These are phyloP conservation scores for Pseudomonodictys pantanalensis DNA, from an alignment of 495 filamentous ascomycete species.

Conservation along the genomic window DNA sequence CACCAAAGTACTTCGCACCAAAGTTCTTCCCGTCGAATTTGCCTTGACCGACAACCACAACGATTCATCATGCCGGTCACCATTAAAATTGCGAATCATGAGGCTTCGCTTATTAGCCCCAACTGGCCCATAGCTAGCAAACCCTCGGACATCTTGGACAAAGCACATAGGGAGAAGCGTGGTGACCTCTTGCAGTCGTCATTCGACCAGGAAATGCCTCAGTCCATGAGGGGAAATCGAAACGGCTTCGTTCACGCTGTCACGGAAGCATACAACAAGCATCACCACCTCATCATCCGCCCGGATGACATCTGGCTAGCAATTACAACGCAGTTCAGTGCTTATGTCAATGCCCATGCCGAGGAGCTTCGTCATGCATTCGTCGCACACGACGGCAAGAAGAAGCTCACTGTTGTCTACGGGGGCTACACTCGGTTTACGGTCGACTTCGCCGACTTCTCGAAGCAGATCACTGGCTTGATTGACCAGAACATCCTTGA, in stretches of 20 bases:
- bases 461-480: slow-evolving; percentile 31
- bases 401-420: slow-evolving; percentile 22
- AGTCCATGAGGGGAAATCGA: too few relatives aligned
- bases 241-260: slow-evolving; percentile 38
- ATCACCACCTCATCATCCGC: slow-evolving; percentile 42
- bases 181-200: too few relatives aligned
- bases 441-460: slow-evolving; percentile 17
- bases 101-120: too few relatives aligned
- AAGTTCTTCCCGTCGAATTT: too few relatives aligned
- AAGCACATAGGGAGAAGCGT: too few relatives aligned
- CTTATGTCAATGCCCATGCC: slow-evolving; percentile 40
- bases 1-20: too few relatives aligned
- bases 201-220: too few relatives aligned
- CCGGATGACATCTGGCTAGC: slow-evolving; percentile 47
- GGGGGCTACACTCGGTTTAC: background rate
- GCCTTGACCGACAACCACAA: too few relatives aligned
- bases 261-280: slow-evolving; percentile 35
- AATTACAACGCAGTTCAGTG: slow-evolving; percentile 37
- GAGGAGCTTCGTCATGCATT: slow-evolving; percentile 42
- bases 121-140: too few relatives aligned
- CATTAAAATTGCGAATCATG: too few relatives aligned
- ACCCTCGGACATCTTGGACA: too few relatives aligned
- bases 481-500: slow-evolving; percentile 44
- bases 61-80: too few relatives aligned
- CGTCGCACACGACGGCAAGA: slow-evolving; percentile 41